Percentiles rank a stretch among this genome's conserved stretches.
Evolutionary conservation across 2,329 filamentous ascomycete genomes (phyloP).

Genomic region (Aspergillus aculeatus): DNA sequence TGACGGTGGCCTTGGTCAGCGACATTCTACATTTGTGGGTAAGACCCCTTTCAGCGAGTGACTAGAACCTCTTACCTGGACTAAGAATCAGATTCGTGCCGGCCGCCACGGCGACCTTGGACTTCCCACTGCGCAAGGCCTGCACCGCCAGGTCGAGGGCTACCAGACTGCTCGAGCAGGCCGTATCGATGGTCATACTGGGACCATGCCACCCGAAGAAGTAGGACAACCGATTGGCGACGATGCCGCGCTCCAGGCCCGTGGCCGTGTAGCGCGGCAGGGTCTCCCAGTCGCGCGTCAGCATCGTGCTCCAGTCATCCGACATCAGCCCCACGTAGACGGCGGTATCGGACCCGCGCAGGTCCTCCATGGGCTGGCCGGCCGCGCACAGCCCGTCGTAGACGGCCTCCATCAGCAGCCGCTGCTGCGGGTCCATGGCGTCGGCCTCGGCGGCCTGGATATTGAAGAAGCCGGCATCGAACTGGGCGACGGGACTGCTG

Average conservation of each 20-base stretch:
- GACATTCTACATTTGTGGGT: no score
- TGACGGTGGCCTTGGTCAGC: no score
- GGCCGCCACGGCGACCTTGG: constrained; percentile 20
- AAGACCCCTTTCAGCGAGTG: no score
- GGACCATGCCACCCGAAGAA: background rate
- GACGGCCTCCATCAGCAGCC: constrained; percentile 10
- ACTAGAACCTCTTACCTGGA: constrained; percentile 13
- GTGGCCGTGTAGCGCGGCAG: constrained; percentile 13
- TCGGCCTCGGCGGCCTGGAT: constrained; percentile 19
- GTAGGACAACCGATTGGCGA: constrained; percentile 17
- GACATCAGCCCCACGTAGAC: constrained; percentile 22
- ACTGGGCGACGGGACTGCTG: no score
- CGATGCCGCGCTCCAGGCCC: constrained; percentile 10
- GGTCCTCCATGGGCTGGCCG: background rate
- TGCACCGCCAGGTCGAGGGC: constrained; percentile 40
- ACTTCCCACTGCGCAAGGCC: constrained; percentile 22
- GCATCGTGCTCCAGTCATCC: constrained; percentile 20
- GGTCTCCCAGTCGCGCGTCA: constrained; percentile 12
- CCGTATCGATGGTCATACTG: constrained; percentile 30
- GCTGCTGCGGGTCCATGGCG: constrained; percentile 14
- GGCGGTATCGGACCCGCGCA: constrained; percentile 3
- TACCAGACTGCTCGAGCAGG: constrained; percentile 40
- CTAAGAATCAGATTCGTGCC: constrained; percentile 25
- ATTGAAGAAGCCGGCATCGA: constrained; percentile 9
- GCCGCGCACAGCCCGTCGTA: constrained; percentile 12